These are phyloP conservation scores for Chytriomyces confervae DNA, from an alignment of 192 early-diverging fungal genomes.

Conservation along the genomic window DNA sequence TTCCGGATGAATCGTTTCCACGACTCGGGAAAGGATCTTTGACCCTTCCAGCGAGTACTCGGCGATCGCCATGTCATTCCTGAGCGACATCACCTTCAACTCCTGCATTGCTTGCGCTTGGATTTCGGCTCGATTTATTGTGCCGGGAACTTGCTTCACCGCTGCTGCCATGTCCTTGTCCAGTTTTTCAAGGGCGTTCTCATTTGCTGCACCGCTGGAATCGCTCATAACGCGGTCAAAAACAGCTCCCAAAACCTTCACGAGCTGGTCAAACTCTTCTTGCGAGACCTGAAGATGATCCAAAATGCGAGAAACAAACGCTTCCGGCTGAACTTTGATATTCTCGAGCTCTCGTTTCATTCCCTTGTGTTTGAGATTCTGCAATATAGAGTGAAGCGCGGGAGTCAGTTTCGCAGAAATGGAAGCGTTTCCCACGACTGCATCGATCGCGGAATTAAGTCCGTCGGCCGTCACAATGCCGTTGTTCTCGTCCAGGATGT, in stretches of 20 bases:
- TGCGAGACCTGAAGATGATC: conserved; percentile 11
- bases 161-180: conserved; percentile 1
- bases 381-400: not conserved
- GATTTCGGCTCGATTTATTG: conserved; percentile 29
- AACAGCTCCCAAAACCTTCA: conserved; percentile 10
- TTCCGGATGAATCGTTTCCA: conserved; percentile 44
- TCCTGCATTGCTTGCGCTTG: conserved; percentile 29
- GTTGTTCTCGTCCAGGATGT: not conserved
- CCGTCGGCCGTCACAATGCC: conserved; percentile 9
- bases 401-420: conserved; percentile 5
- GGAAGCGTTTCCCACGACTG: not conserved
- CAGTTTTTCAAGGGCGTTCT: not conserved
- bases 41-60: conserved; percentile 33
- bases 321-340: conserved; percentile 2
- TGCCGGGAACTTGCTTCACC: not conserved
- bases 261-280: conserved; percentile 6
- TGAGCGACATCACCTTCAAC: conserved; percentile 11
- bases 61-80: conserved; percentile 33
- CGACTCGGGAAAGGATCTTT: conserved; percentile 19
- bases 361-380: conserved; percentile 22
- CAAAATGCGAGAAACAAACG: not conserved
- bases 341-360: conserved; percentile 22
- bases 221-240: conserved; percentile 7
- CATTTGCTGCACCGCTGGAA: not conserved
- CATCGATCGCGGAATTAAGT: conserved; percentile 2